A percentile compares a stretch with the other conserved stretches of the same genome.
Conservation (phyloP, 129 eudicot species). For the Escallonia rubra region DNA sequence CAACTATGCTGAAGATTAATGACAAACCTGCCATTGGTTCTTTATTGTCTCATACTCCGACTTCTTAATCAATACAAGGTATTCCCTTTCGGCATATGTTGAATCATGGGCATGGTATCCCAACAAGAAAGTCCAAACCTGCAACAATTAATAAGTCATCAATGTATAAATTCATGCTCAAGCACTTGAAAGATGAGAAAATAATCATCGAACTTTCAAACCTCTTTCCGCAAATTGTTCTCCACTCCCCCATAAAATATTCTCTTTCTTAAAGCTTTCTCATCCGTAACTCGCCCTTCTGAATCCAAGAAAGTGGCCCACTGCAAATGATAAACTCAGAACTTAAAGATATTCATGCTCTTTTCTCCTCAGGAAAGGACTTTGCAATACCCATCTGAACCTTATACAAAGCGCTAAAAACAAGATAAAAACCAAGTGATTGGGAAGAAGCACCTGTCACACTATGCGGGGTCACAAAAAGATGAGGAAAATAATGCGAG, state of each 20-base stretch:
- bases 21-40: slow-evolving; percentile 90
- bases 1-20: not conserved
- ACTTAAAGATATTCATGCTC: not conserved
- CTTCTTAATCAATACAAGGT: slow-evolving; percentile 56
- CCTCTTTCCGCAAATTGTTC: slow-evolving; percentile 83
- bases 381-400: no score
- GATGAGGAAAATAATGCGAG: not conserved
- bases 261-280: slow-evolving; percentile 67
- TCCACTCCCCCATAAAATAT: slow-evolving; percentile 93
- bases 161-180: slow-evolving; percentile 12
- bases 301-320: slow-evolving; percentile 76
- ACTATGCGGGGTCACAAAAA: no score
- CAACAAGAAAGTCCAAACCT: slow-evolving; percentile 86
- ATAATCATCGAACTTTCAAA: slow-evolving; percentile 17
- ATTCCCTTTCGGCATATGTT: slow-evolving; percentile 85
- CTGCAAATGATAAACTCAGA: slow-evolving; percentile 39
- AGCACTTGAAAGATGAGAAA: not conserved
- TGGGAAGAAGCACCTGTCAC: no score
- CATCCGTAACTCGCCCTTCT: slow-evolving; percentile 77
- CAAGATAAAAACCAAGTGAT: no score
- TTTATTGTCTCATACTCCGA: slow-evolving; percentile 77
- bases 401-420: no score
- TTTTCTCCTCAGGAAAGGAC: no score
- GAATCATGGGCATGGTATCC: slow-evolving; percentile 73
- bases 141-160: slow-evolving; percentile 8